phyloP scores from a whole-genome alignment of 2,329 filamentous ascomycete species.

The Capronia coronata region DNA sequence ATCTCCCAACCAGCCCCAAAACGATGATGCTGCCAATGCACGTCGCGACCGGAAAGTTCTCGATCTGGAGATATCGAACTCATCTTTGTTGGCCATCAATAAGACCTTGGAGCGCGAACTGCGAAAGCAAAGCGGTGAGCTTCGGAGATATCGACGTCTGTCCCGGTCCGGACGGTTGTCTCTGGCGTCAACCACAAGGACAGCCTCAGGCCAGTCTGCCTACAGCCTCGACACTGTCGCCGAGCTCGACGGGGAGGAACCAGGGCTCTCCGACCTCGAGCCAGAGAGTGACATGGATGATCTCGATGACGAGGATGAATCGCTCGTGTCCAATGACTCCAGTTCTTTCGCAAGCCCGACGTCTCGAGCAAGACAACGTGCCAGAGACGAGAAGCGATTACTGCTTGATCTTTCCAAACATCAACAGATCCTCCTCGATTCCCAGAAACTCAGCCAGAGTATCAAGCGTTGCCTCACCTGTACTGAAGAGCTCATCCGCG shows the following conservation, averaged over 20 bases:
- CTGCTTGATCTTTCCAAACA: slow-evolving; percentile 81
- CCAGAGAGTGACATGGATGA: slow-evolving; percentile 22
- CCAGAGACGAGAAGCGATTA: slow-evolving; percentile 74
- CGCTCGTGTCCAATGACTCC: slow-evolving; percentile 31
- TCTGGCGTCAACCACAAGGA: slow-evolving; percentile 36
- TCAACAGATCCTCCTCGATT: slow-evolving; percentile 78
- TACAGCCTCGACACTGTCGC: slow-evolving; percentile 42
- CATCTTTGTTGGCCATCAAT: slow-evolving; percentile 90
- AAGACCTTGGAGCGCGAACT: slow-evolving; percentile 84
- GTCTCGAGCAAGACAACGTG: slow-evolving; percentile 48
- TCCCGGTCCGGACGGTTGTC: slow-evolving; percentile 73
- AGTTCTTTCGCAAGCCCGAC: slow-evolving; percentile 34
- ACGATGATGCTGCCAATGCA: slow-evolving; percentile 78
- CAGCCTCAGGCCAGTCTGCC: slow-evolving; percentile 42
- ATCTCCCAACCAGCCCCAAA: slow-evolving; percentile 13
- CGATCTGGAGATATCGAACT: slow-evolving; percentile 94
- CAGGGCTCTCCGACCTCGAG: slow-evolving; percentile 34
- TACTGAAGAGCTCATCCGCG: slow-evolving; percentile 84
- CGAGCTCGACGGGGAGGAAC: slow-evolving; percentile 38
- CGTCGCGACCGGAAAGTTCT: slow-evolving; percentile 89
- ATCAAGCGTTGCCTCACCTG: slow-evolving; percentile 81
- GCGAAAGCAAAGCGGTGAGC: slow-evolving; percentile 80
- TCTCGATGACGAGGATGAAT: slow-evolving; percentile 33
- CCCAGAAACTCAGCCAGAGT: slow-evolving; percentile 91
- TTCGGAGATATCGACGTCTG: slow-evolving; percentile 78